Conservation (phyloP, 2,329 filamentous ascomycete genomes). For the Ascochyta koolunga region DNA sequence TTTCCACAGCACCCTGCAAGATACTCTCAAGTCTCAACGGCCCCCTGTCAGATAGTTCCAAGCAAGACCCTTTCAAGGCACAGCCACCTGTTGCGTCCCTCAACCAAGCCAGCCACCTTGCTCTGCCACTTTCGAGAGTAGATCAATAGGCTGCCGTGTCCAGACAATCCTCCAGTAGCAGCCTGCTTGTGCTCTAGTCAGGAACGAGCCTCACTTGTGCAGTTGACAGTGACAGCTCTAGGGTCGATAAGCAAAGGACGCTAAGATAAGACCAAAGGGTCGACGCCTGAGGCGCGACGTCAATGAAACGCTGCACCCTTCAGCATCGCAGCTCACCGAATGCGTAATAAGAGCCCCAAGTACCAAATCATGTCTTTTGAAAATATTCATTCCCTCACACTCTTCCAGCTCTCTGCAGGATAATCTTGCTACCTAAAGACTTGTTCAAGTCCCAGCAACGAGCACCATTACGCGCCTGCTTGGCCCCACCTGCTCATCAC, state of each 20-base stretch:
- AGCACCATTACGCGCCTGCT: constrained; percentile 5
- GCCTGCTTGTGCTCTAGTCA: not conserved
- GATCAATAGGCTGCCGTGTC: not conserved
- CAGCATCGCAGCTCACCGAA: constrained; percentile 2
- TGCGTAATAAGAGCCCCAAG: constrained; percentile 1
- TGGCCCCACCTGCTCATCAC: constrained; percentile 11
- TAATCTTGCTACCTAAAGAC: not conserved
- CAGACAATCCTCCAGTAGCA: not conserved
- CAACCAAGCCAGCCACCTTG: not conserved
- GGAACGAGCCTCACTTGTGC: not conserved
- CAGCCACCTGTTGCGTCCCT: not conserved
- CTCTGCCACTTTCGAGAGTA: too few relatives aligned
- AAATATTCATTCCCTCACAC: not conserved
- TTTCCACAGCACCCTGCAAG: too few relatives aligned
- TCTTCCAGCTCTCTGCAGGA: not conserved
- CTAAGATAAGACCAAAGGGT: constrained; percentile 11
- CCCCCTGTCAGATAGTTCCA: too few relatives aligned
- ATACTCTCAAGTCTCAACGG: too few relatives aligned
- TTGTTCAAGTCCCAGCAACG: not conserved
- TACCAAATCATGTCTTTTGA: not conserved
- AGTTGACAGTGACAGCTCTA: constrained; percentile 1
- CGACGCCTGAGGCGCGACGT: constrained; percentile 13
- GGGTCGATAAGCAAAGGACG: constrained; percentile 9
- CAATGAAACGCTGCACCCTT: constrained; percentile 14
- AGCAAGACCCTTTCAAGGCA: constrained; percentile 16